phyloP scores from a whole-genome alignment of 352 stramenopile genomes.

The Globisporangium emineosum region DNA sequence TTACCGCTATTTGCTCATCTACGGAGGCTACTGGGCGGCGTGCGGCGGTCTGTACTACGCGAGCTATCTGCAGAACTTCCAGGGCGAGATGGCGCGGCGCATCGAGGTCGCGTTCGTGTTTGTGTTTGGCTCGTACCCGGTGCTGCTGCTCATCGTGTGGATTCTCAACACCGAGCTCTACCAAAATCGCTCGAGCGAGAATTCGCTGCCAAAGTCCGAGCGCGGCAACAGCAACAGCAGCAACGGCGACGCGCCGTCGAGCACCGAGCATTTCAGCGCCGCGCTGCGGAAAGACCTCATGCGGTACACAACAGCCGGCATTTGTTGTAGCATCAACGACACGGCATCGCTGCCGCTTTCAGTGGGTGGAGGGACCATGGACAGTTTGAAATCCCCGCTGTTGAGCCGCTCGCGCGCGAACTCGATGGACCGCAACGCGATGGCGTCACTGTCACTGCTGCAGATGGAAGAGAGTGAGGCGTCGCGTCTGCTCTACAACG shows the following conservation, averaged over 20 bases:
- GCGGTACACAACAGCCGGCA: slow-evolving; percentile 82
- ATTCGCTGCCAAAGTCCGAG: slow-evolving; percentile 56
- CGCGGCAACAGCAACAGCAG: slow-evolving; percentile 30
- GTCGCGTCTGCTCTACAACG: slow-evolving; percentile 53
- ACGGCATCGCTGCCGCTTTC: slow-evolving; percentile 22
- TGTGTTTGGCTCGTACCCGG: slow-evolving; percentile 72
- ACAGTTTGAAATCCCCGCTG: slow-evolving; percentile 43
- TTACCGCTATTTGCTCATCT: slow-evolving; percentile 82
- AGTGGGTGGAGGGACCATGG: not conserved
- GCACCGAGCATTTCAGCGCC: slow-evolving; percentile 78
- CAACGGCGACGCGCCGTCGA: slow-evolving; percentile 15
- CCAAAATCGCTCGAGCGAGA: slow-evolving; percentile 71
- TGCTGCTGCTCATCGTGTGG: slow-evolving; percentile 73
- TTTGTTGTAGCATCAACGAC: slow-evolving; percentile 75
- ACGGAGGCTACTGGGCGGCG: slow-evolving; percentile 60
- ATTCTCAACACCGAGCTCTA: slow-evolving; percentile 83
- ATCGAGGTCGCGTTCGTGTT: slow-evolving; percentile 58
- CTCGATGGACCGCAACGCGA: slow-evolving; percentile 41
- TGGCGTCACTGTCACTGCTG: slow-evolving; percentile 44
- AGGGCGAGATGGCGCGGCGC: slow-evolving; percentile 50
- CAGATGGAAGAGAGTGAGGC: slow-evolving; percentile 63
- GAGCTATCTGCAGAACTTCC: slow-evolving; percentile 62
- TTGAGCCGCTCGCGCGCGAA: slow-evolving; percentile 32
- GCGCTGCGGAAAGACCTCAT: slow-evolving; percentile 81
- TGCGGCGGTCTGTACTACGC: slow-evolving; percentile 73